These are phyloP conservation scores for Calonectria naviculata DNA, from an alignment of 2,329 filamentous ascomycete genomes.

Conservation along the genomic window DNA sequence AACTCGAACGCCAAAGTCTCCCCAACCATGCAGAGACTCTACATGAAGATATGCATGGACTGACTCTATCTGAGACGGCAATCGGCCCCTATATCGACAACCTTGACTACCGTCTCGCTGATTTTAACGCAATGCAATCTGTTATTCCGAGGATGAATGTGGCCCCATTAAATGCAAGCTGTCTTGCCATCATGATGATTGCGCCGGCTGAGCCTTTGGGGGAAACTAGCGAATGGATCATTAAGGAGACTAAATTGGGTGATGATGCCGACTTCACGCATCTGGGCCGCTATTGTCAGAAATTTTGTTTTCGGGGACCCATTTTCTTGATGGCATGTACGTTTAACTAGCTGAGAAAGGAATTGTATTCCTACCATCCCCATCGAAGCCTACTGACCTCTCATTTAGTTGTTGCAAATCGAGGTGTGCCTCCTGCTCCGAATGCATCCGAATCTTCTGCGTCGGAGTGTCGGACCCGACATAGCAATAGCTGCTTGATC, in stretches of 20 bases:
- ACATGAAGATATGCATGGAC: no score
- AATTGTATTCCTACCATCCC: no score
- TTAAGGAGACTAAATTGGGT: not conserved
- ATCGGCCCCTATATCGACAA: not conserved
- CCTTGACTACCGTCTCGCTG: not conserved
- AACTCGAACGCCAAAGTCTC: no score
- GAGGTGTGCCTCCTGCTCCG: not conserved
- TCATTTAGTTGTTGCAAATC: not conserved
- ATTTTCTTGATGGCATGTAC: no score
- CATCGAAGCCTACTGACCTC: no score
- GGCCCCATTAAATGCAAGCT: not conserved
- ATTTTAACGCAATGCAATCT: not conserved
- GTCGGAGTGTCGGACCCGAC: not conserved
- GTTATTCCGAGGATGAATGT: not conserved
- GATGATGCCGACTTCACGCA: no score
- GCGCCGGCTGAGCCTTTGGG: no score
- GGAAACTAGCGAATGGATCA: no score
- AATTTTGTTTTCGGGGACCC: no score
- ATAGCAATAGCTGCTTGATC: not conserved
- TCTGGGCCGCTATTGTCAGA: no score
- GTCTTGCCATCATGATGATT: not conserved
- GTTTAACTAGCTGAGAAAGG: no score
- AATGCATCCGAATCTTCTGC: not conserved
- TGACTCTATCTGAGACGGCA: not conserved
- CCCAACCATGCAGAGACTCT: no score